Evolutionary conservation across 2,329 filamentous ascomycete species (phyloP), one percentile per base, ranked within the genome.

Genomic region (Magnaporthales sp.): DNA sequence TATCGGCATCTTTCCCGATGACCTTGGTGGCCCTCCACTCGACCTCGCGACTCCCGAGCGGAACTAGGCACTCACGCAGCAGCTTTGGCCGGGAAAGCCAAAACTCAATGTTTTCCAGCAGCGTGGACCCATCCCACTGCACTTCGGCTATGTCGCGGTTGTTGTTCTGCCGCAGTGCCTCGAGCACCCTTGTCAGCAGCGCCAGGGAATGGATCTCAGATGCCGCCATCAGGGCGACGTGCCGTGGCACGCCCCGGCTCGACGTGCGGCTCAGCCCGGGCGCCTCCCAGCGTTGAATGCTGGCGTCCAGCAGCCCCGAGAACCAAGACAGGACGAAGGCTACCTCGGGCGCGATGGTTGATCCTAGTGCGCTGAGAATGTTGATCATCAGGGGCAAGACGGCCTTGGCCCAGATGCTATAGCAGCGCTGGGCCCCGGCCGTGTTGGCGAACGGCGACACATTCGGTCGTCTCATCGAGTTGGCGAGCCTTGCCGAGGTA

Each of bases 261-360:
- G 22, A 22, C 19, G 24, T 86, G 32, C 85, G 81, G 70, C 81
- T 85, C 6, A 82, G 80, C 0, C 84, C 77, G 26, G 86, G 80
- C 38, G 86, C 80, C 73, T 91, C 89, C 69, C 98, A 88, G 0
- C 90, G 85, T 64, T 88, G 86, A 8, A 90, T 84, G 13, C 91
- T 91, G 31, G 91, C 86, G 58, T 80, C 78, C 10, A 99, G 83
- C 67, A 98, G 88, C 62, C 88, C 85, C 11, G 91, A 89, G 76
- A 97, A 99, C 74, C 93, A 90, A 74, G 96, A 96, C 30, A 99
- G 83, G 74, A 98, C 96, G 67, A 89, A 89, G 0, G 91, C 86
- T 6, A 98, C 87, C 76, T 99, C 95, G 0, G 89, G 87, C 0
- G 93, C 93, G 62, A 96, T 87, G 1, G 91, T 90, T 1, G 88